Percentiles rank a stretch among this genome's conserved stretches.
Evolutionary conservation across 306 rosid genomes (phyloP).

Genomic region (Prunus kanzakura): DNA sequence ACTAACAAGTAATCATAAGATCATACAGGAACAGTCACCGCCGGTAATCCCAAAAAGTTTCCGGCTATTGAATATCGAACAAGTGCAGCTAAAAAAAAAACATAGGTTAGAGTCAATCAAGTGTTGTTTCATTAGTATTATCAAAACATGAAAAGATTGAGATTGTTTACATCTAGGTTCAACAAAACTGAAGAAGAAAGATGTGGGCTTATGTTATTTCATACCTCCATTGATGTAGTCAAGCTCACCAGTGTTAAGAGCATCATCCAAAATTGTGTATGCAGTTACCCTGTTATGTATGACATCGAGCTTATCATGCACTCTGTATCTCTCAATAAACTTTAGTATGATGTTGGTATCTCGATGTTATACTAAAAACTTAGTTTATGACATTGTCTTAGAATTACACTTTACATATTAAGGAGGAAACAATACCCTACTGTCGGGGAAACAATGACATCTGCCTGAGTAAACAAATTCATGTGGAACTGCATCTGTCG

Average conservation of each 20-base stretch:
- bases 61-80: constrained; percentile 83
- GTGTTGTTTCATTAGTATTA: background rate
- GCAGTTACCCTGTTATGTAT: constrained; percentile 73
- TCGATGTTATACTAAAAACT: background rate
- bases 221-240: constrained; percentile 96
- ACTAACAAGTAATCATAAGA: background rate
- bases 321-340: background rate
- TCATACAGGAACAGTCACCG: constrained; percentile 80
- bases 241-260: constrained; percentile 83
- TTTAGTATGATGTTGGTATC: no score
- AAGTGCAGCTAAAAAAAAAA: constrained; percentile 65
- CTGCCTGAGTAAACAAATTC: constrained; percentile 67
- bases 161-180: background rate
- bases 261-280: constrained; percentile 75
- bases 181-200: background rate
- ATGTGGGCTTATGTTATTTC: background rate
- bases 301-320: background rate
- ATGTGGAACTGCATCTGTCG: constrained; percentile 79
- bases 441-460: constrained; percentile 91
- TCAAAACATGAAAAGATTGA: background rate
- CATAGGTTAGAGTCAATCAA: background rate
- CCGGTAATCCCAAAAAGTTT: constrained; percentile 91
- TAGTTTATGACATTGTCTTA: background rate
- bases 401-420: background rate
- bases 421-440: constrained; percentile 49